Evolutionary conservation across 306 rosid species (phyloP), one percentile per base, ranked within the genome.

Genomic region (Vigna hirtella): DNA sequence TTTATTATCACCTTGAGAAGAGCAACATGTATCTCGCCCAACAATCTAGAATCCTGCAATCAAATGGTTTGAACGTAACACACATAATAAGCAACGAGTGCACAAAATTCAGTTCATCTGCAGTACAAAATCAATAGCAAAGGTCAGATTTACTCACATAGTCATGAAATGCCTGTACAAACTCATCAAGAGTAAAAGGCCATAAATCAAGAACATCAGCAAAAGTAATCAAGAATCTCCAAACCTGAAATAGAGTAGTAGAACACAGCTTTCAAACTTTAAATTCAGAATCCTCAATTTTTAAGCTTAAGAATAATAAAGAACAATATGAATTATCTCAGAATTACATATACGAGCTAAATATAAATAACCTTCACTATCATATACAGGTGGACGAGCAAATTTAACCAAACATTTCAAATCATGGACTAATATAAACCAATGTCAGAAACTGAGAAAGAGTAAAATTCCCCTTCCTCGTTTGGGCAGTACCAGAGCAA

Each of bases 101-200:
- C 43, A 65, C 49, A 48, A 34, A 45, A 74, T 42, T 28, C 17
- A 57, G 65, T 53, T 73, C 62, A 73, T 36, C 65, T 38, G 72
- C 24, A 55, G 30, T 20, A 32, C 69, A 71, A 84, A 76, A 70
- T 73, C 75, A 51, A 77, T 77, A 74, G 72, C 38, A 66, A 72
- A 79, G 26, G 70, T 34, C 81, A 43, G 32, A 72, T 68, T 16
- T 65, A 86, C 98, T 91, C 83, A 95, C 99, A 85, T 86, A 91
- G 84, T 95, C 99, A 83, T 95, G 97, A 85, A 95, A 91, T 61
- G 94, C 93, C 87, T 95, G 99, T 74, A 95, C 79, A 86, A 95
- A 95, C 79, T 95, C 99, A 77, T 95, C 99, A 26, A 93, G 91
- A 51, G 99, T 95, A 82, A 95, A 95, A 11, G 99, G 96, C 99